Evolutionary conservation across 2,329 filamentous ascomycete genomes (phyloP).

Genomic region (Dendrostoma leiphaemia): DNA sequence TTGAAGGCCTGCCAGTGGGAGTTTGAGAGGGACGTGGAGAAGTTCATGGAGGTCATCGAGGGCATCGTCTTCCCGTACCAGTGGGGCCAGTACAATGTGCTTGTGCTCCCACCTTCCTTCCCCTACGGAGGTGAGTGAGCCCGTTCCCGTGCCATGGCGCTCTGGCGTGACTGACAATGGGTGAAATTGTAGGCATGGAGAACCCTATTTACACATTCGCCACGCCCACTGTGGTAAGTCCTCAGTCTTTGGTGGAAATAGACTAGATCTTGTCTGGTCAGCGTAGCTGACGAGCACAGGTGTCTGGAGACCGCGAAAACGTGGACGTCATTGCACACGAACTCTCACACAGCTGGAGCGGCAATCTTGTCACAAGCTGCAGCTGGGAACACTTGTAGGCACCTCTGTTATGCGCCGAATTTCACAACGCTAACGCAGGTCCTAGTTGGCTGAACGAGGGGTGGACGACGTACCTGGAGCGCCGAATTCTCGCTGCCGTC

Average conservation of each 20-base stretch:
- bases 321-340: slow-evolving; percentile 95
- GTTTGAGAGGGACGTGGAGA: slow-evolving; percentile 86
- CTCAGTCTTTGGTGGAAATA: no score
- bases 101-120: slow-evolving; percentile 87
- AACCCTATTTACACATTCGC: slow-evolving; percentile 95
- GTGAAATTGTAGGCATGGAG: slow-evolving; percentile 63
- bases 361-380: slow-evolving; percentile 76
- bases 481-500: slow-evolving; percentile 72
- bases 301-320: slow-evolving; percentile 87
- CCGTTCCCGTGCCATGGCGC: background rate
- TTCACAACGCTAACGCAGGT: slow-evolving; percentile 9
- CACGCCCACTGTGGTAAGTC: slow-evolving; percentile 42
- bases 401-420: no score
- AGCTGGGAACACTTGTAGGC: slow-evolving; percentile 78
- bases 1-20: slow-evolving; percentile 84
- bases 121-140: slow-evolving; percentile 69
- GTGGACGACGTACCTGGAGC: slow-evolving; percentile 94
- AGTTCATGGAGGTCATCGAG: slow-evolving; percentile 85
- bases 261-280: no score
- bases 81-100: slow-evolving; percentile 94
- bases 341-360: slow-evolving; percentile 77
- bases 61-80: slow-evolving; percentile 79
- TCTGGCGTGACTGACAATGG: slow-evolving; percentile 12
- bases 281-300: slow-evolving; percentile 58
- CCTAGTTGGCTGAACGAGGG: slow-evolving; percentile 72